These are phyloP conservation scores for Termitomyces sp. DNA, from an alignment of 768 basidiomycete species.

Conservation along the genomic window DNA sequence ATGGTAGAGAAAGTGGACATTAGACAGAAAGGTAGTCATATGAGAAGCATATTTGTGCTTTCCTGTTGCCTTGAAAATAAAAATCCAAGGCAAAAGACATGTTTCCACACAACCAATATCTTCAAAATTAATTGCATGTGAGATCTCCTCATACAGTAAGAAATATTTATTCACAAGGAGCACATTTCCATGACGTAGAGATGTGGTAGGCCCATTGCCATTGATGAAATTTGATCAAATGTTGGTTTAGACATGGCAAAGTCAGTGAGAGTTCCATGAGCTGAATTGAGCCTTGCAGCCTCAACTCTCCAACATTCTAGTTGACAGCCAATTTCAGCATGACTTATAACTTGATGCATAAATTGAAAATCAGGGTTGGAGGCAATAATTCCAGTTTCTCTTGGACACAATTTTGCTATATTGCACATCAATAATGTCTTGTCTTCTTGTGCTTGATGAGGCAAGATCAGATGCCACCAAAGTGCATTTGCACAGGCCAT, in stretches of 20 bases:
- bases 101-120: conserved; percentile 27
- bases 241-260: neutral
- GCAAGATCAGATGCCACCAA: conserved; percentile 24
- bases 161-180: too few relatives aligned
- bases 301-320: conserved; percentile 26
- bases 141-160: conserved; percentile 33
- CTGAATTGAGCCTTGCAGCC: neutral
- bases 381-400: conserved; percentile 22
- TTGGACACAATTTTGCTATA: conserved; percentile 17
- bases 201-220: neutral
- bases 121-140: conserved; percentile 25
- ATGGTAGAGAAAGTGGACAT: conserved; percentile 23
- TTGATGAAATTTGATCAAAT: neutral
- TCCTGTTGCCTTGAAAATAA: conserved; percentile 23
- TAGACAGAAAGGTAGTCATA: conserved; percentile 22
- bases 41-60: conserved; percentile 31
- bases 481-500: too few relatives aligned
- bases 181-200: conserved; percentile 12
- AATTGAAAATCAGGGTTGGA: conserved; percentile 25
- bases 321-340: conserved; percentile 16
- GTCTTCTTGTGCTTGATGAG: conserved; percentile 13
- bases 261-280: neutral
- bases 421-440: conserved; percentile 16
- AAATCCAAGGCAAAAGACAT: conserved; percentile 21
- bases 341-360: conserved; percentile 28